A percentile compares a stretch with the other conserved stretches of the same genome.
phyloP scores from a whole-genome alignment of 352 stramenopile species.

The Pythium brachiatum region DNA sequence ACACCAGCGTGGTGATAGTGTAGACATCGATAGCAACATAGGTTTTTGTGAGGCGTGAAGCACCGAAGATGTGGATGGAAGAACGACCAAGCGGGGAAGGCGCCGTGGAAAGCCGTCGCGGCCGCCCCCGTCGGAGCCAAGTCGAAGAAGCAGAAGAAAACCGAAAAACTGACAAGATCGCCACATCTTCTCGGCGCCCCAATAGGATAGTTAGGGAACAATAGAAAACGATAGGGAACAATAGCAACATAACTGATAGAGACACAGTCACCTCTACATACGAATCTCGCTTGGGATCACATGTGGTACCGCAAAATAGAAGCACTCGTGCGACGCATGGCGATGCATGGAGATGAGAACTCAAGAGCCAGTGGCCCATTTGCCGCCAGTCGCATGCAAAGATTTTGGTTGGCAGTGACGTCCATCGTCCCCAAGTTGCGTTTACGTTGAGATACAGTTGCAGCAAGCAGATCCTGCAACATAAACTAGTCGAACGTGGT shows the following conservation, averaged over 20 bases:
- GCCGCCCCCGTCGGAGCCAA: slow-evolving; percentile 1
- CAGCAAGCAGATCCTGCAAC: not conserved
- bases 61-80: slow-evolving; percentile 6
- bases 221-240: slow-evolving; percentile 5
- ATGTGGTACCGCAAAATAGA: too few relatives aligned
- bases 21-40: slow-evolving; percentile 14
- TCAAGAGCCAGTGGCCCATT: too few relatives aligned
- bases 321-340: too few relatives aligned
- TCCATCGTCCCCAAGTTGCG: not conserved
- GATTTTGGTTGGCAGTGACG: slow-evolving; percentile 11
- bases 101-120: not conserved
- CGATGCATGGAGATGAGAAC: too few relatives aligned
- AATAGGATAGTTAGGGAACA: slow-evolving; percentile 21
- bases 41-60: slow-evolving; percentile 14
- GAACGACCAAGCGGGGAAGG: slow-evolving; percentile 12
- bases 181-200: not conserved
- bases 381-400: not conserved
- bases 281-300: too few relatives aligned
- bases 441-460: slow-evolving; percentile 6
- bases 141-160: slow-evolving; percentile 1
- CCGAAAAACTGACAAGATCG: slow-evolving; percentile 7
- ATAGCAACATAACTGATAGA: not conserved
- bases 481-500: slow-evolving; percentile 5
- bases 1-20: too few relatives aligned
- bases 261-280: too few relatives aligned